These are phyloP conservation scores for Herpetospermum pedunculosum DNA, from an alignment of 306 rosid species.

Conservation along the genomic window DNA sequence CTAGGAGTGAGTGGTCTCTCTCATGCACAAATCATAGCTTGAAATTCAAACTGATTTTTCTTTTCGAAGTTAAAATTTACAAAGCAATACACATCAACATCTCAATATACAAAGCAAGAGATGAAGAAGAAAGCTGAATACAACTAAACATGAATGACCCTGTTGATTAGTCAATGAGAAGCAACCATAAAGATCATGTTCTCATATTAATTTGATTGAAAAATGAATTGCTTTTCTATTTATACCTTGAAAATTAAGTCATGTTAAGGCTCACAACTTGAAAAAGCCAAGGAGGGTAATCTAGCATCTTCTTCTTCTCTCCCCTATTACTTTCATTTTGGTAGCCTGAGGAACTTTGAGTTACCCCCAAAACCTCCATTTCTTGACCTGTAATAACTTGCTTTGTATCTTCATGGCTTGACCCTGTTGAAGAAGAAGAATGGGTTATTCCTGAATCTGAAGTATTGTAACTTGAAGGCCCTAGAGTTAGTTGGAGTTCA, in stretches of 20 bases:
- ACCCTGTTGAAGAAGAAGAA: constrained; percentile 69
- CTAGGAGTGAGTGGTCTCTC: neutral
- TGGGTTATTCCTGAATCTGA: constrained; percentile 50
- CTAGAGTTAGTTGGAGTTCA: constrained; percentile 66
- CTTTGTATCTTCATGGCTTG: constrained; percentile 33
- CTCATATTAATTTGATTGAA: constrained; percentile 20
- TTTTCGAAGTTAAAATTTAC: constrained; percentile 7
- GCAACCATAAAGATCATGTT: constrained; percentile 15
- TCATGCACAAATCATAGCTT: neutral
- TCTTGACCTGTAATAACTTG: constrained; percentile 24
- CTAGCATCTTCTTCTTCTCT: constrained; percentile 42
- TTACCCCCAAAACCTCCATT: constrained; percentile 14
- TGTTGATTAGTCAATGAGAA: constrained; percentile 25
- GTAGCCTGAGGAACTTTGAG: constrained; percentile 20
- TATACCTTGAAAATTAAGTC: constrained; percentile 18
- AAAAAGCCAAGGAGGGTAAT: constrained; percentile 54
- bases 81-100: constrained; percentile 33
- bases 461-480: constrained; percentile 52
- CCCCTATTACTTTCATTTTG: constrained; percentile 26
- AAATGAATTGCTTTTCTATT: constrained; percentile 4
- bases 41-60: neutral
- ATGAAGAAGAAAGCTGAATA: constrained; percentile 3
- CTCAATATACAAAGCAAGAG: constrained; percentile 12
- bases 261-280: constrained; percentile 55
- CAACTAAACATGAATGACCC: constrained; percentile 29